Evolutionary conservation across 2,329 filamentous ascomycete genomes (phyloP).

Genomic region (Truncatella angustata): DNA sequence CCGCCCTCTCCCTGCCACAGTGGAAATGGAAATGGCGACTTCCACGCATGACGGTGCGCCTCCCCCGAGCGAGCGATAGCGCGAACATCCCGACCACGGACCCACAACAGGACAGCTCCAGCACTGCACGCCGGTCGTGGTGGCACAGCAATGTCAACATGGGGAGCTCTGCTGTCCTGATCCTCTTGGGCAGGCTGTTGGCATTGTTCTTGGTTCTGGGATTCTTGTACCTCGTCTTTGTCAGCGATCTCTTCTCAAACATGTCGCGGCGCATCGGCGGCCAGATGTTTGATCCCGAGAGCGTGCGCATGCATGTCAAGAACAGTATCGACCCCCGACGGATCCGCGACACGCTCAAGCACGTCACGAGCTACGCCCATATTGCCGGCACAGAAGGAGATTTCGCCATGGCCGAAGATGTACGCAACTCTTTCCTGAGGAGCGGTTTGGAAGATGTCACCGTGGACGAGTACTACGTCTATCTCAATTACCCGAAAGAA

Average conservation of each 20-base stretch:
- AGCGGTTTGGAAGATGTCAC: conserved; percentile 73
- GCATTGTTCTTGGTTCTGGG: conserved; percentile 73
- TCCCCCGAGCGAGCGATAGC: conserved; percentile 38
- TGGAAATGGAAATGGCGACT: conserved; percentile 57
- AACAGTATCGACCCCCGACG: conserved; percentile 66
- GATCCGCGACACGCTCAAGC: conserved; percentile 71
- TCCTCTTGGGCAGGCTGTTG: conserved; percentile 71
- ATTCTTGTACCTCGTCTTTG: conserved; percentile 80
- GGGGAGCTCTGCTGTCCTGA: conserved; percentile 43
- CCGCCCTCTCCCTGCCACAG: conserved; percentile 45
- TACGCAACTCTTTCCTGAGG: conserved; percentile 72
- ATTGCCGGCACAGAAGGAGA: conserved; percentile 94
- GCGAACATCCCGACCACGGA: conserved; percentile 17
- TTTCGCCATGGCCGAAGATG: conserved; percentile 79
- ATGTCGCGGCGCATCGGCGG: conserved; percentile 61
- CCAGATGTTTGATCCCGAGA: conserved; percentile 80
- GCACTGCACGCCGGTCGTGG: conserved; percentile 22
- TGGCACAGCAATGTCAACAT: conserved; percentile 40
- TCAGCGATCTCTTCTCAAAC: conserved; percentile 76
- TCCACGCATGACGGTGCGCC: conserved; percentile 47
- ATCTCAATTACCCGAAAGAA: conserved; percentile 83
- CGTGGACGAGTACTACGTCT: conserved; percentile 80
- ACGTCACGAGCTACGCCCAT: conserved; percentile 83
- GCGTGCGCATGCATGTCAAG: conserved; percentile 73
- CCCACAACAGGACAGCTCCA: conserved; percentile 15